A percentile compares a stretch with the other conserved stretches of the same genome.
These are phyloP conservation scores for Colletotrichum echinochloae DNA, from an alignment of 2,329 filamentous ascomycete genomes.

Conservation along the genomic window DNA sequence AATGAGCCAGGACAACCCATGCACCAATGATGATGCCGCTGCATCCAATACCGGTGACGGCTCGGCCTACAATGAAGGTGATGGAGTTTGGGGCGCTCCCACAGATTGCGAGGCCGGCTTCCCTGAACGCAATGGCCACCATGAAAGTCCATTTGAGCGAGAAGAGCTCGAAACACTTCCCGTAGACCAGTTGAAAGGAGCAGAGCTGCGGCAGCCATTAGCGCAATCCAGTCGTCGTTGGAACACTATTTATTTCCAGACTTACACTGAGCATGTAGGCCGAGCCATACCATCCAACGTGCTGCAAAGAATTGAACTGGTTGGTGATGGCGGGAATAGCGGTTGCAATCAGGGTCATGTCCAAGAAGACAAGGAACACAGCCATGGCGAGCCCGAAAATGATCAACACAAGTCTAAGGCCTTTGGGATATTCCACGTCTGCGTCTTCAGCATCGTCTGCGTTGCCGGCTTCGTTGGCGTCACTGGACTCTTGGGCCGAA, in stretches of 20 bases:
- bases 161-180: constrained; percentile 48
- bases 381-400: constrained; percentile 64
- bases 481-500: neutral
- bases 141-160: constrained; percentile 47
- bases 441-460: constrained; percentile 5
- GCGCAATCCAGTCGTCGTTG: neutral
- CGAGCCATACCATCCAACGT: constrained; percentile 68
- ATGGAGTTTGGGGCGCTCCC: constrained; percentile 47
- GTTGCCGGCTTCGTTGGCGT: constrained; percentile 6
- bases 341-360: constrained; percentile 42
- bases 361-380: constrained; percentile 61
- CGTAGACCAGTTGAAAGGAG: constrained; percentile 47
- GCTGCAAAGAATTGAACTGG: constrained; percentile 61
- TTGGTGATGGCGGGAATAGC: constrained; percentile 63
- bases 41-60: constrained; percentile 52
- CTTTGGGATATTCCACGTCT: constrained; percentile 31
- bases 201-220: constrained; percentile 45
- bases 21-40: constrained; percentile 52
- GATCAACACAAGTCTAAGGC: constrained; percentile 58
- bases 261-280: constrained; percentile 58
- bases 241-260: constrained; percentile 38
- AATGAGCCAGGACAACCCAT: constrained; percentile 54
- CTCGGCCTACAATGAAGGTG: constrained; percentile 53
- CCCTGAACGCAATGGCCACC: constrained; percentile 43
- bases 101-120: constrained; percentile 45